These are phyloP conservation scores for Lactarius akahatsu DNA, from an alignment of 768 basidiomycete genomes.

Conservation along the genomic window DNA sequence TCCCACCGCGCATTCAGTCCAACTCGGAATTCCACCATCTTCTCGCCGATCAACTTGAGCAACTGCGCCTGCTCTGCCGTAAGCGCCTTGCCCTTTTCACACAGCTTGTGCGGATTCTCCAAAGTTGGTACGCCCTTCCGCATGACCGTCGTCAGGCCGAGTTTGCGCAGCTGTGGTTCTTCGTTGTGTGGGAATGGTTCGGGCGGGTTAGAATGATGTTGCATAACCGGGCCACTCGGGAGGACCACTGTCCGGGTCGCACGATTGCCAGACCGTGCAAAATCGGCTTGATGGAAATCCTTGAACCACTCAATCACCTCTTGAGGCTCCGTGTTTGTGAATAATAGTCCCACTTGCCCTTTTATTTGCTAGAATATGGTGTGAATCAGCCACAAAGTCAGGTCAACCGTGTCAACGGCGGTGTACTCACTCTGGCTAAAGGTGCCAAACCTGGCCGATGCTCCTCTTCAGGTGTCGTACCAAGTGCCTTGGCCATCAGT, in stretches of 20 bases:
- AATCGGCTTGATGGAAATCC: slow-evolving; percentile 86
- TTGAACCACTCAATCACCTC: slow-evolving; percentile 95
- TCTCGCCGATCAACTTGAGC: slow-evolving; percentile 86
- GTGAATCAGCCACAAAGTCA: neutral
- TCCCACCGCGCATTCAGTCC: slow-evolving; percentile 73
- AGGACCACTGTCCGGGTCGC: slow-evolving; percentile 74
- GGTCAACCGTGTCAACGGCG: neutral
- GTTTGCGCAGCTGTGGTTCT: slow-evolving; percentile 91
- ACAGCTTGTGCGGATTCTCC: slow-evolving; percentile 75
- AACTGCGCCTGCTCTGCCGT: slow-evolving; percentile 89
- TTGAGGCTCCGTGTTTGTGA: slow-evolving; percentile 86
- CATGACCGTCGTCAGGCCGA: slow-evolving; percentile 84
- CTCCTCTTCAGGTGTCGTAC: slow-evolving; percentile 83
- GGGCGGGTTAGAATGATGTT: slow-evolving; percentile 71
- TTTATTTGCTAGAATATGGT: slow-evolving; percentile 69
- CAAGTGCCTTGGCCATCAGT: slow-evolving; percentile 96
- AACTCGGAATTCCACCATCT: slow-evolving; percentile 83
- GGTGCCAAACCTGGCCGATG: slow-evolving; percentile 74
- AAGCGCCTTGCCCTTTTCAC: slow-evolving; percentile 76
- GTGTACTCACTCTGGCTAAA: slow-evolving; percentile 64
- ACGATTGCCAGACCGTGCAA: slow-evolving; percentile 82
- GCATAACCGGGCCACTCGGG: slow-evolving; percentile 83
- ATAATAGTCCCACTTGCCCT: slow-evolving; percentile 91
- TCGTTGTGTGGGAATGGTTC: slow-evolving; percentile 96
- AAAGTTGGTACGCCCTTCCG: slow-evolving; percentile 86